Percentiles rank a stretch among this genome's conserved stretches.
Conservation (phyloP, 1,139 yeast species). For the Hyphopichia khmerensis region DNA sequence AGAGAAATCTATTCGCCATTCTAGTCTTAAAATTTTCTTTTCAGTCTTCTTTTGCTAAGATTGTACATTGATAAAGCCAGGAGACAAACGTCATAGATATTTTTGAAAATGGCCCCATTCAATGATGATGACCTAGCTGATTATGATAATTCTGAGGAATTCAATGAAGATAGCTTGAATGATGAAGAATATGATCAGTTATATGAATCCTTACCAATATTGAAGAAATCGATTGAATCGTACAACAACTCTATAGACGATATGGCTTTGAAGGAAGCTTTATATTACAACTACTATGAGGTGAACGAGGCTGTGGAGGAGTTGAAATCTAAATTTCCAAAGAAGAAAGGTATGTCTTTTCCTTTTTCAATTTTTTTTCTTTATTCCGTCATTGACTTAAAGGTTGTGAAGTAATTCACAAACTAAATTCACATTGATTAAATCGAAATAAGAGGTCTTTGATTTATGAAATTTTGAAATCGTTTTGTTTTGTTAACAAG, state of each 20-base stretch:
- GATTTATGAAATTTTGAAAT: not conserved
- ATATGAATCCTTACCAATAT: slow-evolving; percentile 38
- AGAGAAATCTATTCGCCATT: not conserved
- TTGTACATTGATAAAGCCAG: too few relatives aligned
- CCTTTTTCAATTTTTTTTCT: slow-evolving; percentile 4
- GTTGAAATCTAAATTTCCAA: slow-evolving; percentile 42
- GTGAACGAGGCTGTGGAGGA: slow-evolving; percentile 53
- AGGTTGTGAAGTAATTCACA: not conserved
- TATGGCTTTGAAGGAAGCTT: slow-evolving; percentile 53
- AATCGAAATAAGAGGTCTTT: slow-evolving; percentile 2
- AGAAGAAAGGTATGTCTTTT: slow-evolving; percentile 43
- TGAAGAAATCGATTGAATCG: slow-evolving; percentile 32
- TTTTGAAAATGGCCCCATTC: slow-evolving; percentile 12
- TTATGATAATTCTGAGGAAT: slow-evolving; percentile 50
- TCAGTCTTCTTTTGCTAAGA: not conserved
- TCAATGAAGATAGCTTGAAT: slow-evolving; percentile 41
- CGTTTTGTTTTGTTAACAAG: slow-evolving; percentile 3
- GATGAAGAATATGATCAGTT: slow-evolving; percentile 53
- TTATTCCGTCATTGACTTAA: slow-evolving; percentile 2
- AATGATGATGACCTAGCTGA: slow-evolving; percentile 38
- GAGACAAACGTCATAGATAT: too few relatives aligned
- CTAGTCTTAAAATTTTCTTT: not conserved
- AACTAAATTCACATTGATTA: not conserved
- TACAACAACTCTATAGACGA: slow-evolving; percentile 52
- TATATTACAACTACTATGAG: slow-evolving; percentile 62